Conservation (phyloP, 1,284 basidiomycete species). For the Ustilago esculenta region DNA sequence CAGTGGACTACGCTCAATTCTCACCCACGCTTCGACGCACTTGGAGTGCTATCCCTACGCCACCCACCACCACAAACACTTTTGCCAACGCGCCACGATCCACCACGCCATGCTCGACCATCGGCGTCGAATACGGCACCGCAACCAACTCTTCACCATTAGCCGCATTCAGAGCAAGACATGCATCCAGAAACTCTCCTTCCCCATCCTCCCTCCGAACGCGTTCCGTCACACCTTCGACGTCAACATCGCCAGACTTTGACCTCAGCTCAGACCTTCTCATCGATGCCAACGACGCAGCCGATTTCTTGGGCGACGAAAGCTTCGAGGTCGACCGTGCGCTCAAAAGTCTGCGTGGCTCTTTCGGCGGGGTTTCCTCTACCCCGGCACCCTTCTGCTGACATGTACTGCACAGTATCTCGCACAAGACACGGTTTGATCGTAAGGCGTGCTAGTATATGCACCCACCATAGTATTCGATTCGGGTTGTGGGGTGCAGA, state of each 20-base stretch:
- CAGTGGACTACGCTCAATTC: constrained; percentile 39
- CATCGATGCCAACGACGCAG: background rate
- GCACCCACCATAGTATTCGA: too few relatives aligned
- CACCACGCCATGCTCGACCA: background rate
- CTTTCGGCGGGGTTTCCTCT: constrained; percentile 14
- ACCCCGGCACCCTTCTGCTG: constrained; percentile 26
- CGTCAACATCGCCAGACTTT: background rate
- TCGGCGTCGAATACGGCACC: background rate
- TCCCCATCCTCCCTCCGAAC: constrained; percentile 6
- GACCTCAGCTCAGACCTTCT: constrained; percentile 67
- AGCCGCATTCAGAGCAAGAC: constrained; percentile 73
- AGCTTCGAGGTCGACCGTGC: constrained; percentile 45
- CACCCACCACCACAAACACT: background rate
- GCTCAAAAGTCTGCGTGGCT: constrained; percentile 18
- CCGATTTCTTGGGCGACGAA: constrained; percentile 60
- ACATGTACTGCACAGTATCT: background rate
- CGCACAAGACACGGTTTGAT: too few relatives aligned
- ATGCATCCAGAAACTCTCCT: background rate
- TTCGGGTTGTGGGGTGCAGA: too few relatives aligned
- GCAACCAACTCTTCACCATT: constrained; percentile 69
- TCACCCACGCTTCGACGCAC: constrained; percentile 24
- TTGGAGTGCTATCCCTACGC: background rate
- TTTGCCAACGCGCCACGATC: too few relatives aligned
- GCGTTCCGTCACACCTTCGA: constrained; percentile 8
- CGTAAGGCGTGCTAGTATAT: too few relatives aligned